Evolutionary conservation across 257 asterid species (phyloP).

Genomic region (Solanum boliviense): DNA sequence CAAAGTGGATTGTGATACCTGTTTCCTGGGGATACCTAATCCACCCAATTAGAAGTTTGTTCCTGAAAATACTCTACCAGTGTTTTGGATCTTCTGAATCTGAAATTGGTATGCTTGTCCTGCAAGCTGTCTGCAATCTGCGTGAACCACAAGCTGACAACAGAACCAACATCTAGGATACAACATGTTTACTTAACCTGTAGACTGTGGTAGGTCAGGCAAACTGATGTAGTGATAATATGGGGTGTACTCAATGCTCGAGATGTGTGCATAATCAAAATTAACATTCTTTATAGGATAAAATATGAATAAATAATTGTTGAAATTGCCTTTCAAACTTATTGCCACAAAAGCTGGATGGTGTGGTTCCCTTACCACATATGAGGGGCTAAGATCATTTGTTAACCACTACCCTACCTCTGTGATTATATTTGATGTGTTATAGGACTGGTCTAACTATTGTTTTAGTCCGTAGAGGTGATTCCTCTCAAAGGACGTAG

Average conservation of each 20-base stretch:
- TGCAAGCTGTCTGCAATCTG: neutral
- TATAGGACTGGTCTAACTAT: neutral
- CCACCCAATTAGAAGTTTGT: neutral
- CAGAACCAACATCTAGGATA: neutral
- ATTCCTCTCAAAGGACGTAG: neutral
- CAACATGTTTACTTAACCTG: neutral
- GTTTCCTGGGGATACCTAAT: neutral
- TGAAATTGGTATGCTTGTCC: neutral
- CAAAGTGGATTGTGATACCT: neutral
- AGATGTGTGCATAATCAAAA: neutral
- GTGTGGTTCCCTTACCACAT: neutral
- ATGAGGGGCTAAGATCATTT: neutral
- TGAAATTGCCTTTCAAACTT: neutral
- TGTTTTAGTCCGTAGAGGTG: neutral
- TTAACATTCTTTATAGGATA: neutral
- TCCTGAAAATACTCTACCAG: neutral
- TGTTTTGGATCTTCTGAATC: neutral
- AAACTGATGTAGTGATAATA: neutral
- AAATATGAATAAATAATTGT: neutral
- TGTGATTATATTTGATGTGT: neutral
- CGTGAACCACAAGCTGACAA: neutral
- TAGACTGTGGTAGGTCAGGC: neutral
- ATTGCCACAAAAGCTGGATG: neutral
- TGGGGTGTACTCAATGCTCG: neutral
- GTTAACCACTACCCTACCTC: neutral